Conservation (phyloP, 108 stramenopile genomes). For the Conticribra weissflogii region DNA sequence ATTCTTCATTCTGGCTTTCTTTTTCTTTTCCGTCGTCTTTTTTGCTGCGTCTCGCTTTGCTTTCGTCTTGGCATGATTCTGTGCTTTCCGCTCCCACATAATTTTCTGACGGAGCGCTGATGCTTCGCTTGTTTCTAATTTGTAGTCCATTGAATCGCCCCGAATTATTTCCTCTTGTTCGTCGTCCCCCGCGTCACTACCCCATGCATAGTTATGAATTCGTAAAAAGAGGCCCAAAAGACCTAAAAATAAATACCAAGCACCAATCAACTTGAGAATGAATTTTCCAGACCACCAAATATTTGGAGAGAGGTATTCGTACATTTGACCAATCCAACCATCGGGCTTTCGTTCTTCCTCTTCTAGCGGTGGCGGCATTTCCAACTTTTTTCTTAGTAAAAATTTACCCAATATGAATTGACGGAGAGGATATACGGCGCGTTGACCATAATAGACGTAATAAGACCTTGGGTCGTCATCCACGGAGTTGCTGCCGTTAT, state of each 20-base stretch:
- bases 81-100: conserved; percentile 37
- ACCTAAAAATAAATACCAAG: conserved; percentile 38
- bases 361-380: conserved; percentile 26
- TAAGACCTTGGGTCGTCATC: conserved; percentile 32
- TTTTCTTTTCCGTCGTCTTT: conserved; percentile 20
- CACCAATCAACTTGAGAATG: conserved; percentile 15
- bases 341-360: conserved; percentile 21
- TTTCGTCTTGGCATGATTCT: conserved; percentile 33
- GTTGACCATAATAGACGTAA: conserved; percentile 35
- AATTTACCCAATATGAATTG: conserved; percentile 40
- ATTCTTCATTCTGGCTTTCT: neutral
- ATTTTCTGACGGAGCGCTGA: conserved; percentile 13
- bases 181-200: conserved; percentile 16
- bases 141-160: conserved; percentile 8
- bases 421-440: conserved; percentile 31
- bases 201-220: conserved; percentile 51
- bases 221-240: conserved; percentile 37
- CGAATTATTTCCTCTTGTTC: conserved; percentile 16
- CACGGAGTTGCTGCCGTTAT: conserved; percentile 23
- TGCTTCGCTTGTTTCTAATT: conserved; percentile 7
- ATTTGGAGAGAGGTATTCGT: conserved; percentile 17
- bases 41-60: conserved; percentile 18
- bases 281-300: conserved; percentile 18
- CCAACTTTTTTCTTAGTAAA: conserved; percentile 10
- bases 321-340: conserved; percentile 7